phyloP scores from a whole-genome alignment of 257 asterid species.

The Salvia miltiorrhiza region DNA sequence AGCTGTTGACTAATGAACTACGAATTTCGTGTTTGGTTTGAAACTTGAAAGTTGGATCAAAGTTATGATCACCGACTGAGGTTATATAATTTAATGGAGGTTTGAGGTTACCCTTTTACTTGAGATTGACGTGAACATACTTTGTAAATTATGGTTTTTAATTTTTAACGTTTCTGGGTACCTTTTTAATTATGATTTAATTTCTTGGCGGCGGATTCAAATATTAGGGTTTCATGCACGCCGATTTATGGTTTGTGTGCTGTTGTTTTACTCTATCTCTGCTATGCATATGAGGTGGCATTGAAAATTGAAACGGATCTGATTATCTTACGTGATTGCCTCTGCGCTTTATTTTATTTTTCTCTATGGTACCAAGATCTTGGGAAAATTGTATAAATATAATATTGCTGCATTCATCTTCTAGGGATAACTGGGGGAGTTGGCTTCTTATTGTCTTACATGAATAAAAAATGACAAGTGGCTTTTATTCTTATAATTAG shows the following conservation, averaged over 20 bases:
- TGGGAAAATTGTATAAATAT: conserved; percentile 23
- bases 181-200: background rate
- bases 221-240: conserved; percentile 24
- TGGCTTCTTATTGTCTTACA: conserved; percentile 12
- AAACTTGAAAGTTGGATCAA: background rate
- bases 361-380: conserved; percentile 20
- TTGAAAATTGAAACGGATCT: conserved; percentile 19
- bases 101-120: background rate
- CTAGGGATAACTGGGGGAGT: conserved; percentile 27
- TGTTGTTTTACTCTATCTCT: conserved; percentile 4
- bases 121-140: background rate
- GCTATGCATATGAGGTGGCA: conserved; percentile 25
- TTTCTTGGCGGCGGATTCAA: conserved; percentile 21
- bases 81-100: background rate
- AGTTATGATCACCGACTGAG: conserved; percentile 4
- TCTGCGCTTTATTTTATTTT: background rate
- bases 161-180: background rate
- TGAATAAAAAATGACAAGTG: conserved; percentile 4
- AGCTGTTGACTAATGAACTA: background rate
- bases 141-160: background rate
- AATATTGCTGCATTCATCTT: conserved; percentile 13
- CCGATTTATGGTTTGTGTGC: conserved; percentile 9
- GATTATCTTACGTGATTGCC: background rate
- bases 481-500: background rate
- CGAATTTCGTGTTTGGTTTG: background rate